Base-by-base conservation (phyloP, 192 early-diverging fungal species). In the Coemansia sp. region DNA sequence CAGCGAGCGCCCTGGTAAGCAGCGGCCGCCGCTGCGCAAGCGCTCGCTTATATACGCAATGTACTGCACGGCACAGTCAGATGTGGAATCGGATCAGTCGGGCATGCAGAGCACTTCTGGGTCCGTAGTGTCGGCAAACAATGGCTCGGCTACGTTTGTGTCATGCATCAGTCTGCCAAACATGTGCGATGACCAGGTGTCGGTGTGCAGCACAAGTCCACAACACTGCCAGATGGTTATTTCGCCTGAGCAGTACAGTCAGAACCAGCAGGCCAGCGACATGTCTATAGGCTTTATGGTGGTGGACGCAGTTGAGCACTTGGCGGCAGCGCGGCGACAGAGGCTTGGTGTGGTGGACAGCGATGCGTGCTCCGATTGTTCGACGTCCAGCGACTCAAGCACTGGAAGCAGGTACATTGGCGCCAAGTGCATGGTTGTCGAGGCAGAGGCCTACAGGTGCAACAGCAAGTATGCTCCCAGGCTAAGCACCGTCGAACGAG, bases 1-100 rank as follows among this genome's bases (percentile, higher is more conserved):
- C 30, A 45, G 24, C 27, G 35, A 33, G 16, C 24, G 30, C 16
- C 21, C 22, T 3, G n/a, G 33, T 10, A 66, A 43, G 22, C 38
- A 51, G 54, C 54, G 48, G 42, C 60, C 58, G 2, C 74, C 74
- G 4, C 52, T 65, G 29, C 74, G 74, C 56, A 77, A 77, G 31
- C 60, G 74, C 12, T 77, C 74, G 21, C 74, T 77, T 16, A 77
- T 77, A 18, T 77, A 77, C 43, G 74, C 74, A 10, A 71, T 71
- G 61, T 77, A 77, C 27, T 69, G 63, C 60, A 77, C 68, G 1
- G 64, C 67, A 8, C 57, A 77, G 35, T 9, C 62, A 3, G 61
- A 64, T 9, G 33, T 35, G 45, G 10, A 22, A 19, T 18, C 28
- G 10, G 8, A 10, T 12, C 29, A 19, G 18, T 7, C 7, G 50